These are phyloP conservation scores for Candida adriatica DNA, from an alignment of 805 yeast genomes.

Conservation along the genomic window DNA sequence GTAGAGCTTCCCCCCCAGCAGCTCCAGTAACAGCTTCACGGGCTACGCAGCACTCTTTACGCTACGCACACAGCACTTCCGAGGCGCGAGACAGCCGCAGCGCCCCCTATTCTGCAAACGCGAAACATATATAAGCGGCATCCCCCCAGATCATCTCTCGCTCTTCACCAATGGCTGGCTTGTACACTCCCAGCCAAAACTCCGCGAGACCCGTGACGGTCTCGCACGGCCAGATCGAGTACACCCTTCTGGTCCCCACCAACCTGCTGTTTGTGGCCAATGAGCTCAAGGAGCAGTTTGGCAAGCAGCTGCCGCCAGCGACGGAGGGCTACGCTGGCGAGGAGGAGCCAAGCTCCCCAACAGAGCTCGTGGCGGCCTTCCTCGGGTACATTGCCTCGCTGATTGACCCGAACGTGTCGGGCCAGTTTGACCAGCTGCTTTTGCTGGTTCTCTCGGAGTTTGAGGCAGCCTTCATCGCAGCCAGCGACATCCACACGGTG, in stretches of 20 bases:
- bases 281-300: slow-evolving; percentile 83
- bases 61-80: too few species aligned
- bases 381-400: slow-evolving; percentile 61
- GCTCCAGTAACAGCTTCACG: too few species aligned
- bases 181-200: slow-evolving; percentile 23
- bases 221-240: slow-evolving; percentile 82
- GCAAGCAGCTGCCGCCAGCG: slow-evolving; percentile 62
- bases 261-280: slow-evolving; percentile 71
- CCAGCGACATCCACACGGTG: slow-evolving; percentile 80
- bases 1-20: too few species aligned
- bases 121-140: too few species aligned
- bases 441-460: slow-evolving; percentile 72
- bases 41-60: too few species aligned
- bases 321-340: slow-evolving; percentile 84
- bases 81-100: too few species aligned
- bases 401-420: slow-evolving; percentile 37
- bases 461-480: slow-evolving; percentile 69
- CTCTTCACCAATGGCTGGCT: slow-evolving; percentile 25
- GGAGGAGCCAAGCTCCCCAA: slow-evolving; percentile 80
- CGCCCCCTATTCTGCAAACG: too few species aligned
- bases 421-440: slow-evolving; percentile 64
- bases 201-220: slow-evolving; percentile 77
- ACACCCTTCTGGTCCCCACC: slow-evolving; percentile 81
- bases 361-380: slow-evolving; percentile 79
- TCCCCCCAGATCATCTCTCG: too few species aligned